These are phyloP conservation scores for Stromatinia cepivora DNA, from an alignment of 2,329 filamentous ascomycete species.

Conservation along the genomic window DNA sequence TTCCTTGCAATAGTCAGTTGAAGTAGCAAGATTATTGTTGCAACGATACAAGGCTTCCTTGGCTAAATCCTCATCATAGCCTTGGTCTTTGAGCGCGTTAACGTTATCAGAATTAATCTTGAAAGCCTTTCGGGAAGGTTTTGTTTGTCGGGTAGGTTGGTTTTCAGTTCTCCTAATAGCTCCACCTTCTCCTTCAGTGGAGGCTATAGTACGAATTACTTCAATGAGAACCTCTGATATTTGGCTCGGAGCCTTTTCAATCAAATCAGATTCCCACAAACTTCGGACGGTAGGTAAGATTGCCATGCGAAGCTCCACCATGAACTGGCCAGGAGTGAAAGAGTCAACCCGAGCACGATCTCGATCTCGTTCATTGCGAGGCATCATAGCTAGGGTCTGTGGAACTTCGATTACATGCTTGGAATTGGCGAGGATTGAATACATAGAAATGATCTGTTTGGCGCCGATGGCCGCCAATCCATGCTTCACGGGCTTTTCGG, in stretches of 20 bases:
- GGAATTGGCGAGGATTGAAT: conserved; percentile 70
- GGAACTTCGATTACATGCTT: conserved; percentile 79
- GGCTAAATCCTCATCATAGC: conserved; percentile 61
- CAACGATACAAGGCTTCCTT: conserved; percentile 82
- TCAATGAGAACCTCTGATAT: conserved; percentile 80
- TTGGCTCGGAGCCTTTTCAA: conserved; percentile 75
- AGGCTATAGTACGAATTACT: conserved; percentile 75
- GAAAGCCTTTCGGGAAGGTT: conserved; percentile 48
- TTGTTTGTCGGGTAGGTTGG: conserved; percentile 47
- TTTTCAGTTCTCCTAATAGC: conserved; percentile 63
- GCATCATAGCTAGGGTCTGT: conserved; percentile 57
- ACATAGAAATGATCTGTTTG: conserved; percentile 83
- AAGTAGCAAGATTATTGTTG: conserved; percentile 61
- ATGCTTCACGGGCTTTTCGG: conserved; percentile 26
- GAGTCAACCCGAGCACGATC: conserved; percentile 58
- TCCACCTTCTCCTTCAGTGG: conserved; percentile 71
- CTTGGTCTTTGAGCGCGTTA: conserved; percentile 44
- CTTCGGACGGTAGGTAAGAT: conserved; percentile 74
- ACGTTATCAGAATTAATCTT: conserved; percentile 52
- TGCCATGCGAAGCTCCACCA: conserved; percentile 81
- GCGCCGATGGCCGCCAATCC: conserved; percentile 59
- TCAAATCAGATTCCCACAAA: conserved; percentile 82
- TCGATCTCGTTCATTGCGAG: conserved; percentile 53
- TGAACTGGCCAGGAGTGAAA: conserved; percentile 71
- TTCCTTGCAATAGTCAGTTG: conserved; percentile 74